These are phyloP conservation scores for Hortiboletus flavorubellus DNA, from an alignment of 768 basidiomycete species.

Conservation along the genomic window DNA sequence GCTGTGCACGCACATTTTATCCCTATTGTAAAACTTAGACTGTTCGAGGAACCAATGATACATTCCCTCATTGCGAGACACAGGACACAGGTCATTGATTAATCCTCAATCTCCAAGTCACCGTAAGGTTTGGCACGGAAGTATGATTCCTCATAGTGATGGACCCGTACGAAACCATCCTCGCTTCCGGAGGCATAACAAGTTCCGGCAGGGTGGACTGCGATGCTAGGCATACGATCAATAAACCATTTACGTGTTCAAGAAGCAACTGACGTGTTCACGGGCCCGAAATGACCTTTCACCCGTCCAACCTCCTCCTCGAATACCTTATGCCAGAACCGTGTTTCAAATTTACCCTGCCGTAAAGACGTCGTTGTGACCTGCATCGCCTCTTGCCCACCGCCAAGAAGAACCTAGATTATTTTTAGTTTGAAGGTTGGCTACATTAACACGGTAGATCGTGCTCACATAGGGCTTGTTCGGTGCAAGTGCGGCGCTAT, in stretches of 20 bases:
- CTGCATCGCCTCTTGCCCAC: constrained; percentile 97
- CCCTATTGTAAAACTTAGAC: neutral
- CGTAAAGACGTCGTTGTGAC: constrained; percentile 93
- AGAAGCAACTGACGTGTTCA: constrained; percentile 76
- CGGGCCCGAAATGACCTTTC: constrained; percentile 95
- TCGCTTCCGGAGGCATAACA: constrained; percentile 94
- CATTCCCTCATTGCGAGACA: constrained; percentile 3
- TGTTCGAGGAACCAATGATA: neutral
- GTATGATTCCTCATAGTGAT: constrained; percentile 94
- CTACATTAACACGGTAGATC: neutral
- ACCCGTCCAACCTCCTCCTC: constrained; percentile 97
- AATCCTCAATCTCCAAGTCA: constrained; percentile 73
- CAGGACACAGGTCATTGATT: constrained; percentile 15
- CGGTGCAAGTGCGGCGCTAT: constrained; percentile 87
- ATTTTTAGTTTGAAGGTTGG: neutral
- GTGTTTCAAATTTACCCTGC: constrained; percentile 96
- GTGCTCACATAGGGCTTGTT: constrained; percentile 73
- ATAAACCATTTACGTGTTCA: neutral
- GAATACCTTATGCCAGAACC: constrained; percentile 97
- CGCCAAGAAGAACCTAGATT: constrained; percentile 79
- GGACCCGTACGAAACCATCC: constrained; percentile 90
- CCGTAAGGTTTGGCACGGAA: constrained; percentile 91
- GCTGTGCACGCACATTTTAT: neutral
- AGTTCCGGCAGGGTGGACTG: constrained; percentile 85
- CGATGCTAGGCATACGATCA: constrained; percentile 56